Percentiles rank a stretch among this genome's conserved stretches.
These are phyloP conservation scores for Peterozyma xylosa DNA, from an alignment of 805 yeast genomes.

Conservation along the genomic window DNA sequence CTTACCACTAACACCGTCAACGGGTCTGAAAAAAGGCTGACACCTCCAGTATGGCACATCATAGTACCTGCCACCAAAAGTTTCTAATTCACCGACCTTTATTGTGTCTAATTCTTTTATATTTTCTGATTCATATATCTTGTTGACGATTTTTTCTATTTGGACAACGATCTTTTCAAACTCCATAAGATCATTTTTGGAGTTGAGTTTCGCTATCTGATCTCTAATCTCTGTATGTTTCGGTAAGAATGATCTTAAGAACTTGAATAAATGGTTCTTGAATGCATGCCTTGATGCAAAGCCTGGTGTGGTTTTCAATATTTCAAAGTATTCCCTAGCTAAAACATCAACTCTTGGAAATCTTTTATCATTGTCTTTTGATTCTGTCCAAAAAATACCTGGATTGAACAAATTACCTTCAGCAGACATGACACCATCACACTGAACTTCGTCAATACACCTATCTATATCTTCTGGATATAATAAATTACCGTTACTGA, in stretches of 20 bases:
- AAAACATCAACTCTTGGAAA: conserved; percentile 83
- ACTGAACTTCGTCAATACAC: conserved; percentile 53
- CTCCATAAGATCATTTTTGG: conserved; percentile 33
- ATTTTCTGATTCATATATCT: conserved; percentile 43
- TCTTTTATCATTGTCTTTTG: conserved; percentile 48
- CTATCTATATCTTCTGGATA: conserved; percentile 79
- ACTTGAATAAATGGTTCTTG: conserved; percentile 89
- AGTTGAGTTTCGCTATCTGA: conserved; percentile 47
- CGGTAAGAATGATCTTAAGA: conserved; percentile 73
- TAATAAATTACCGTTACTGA: conserved; percentile 91
- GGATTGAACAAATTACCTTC: conserved; percentile 95
- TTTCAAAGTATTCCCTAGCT: conserved; percentile 81
- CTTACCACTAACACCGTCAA: conserved; percentile 64
- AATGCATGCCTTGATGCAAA: conserved; percentile 74
- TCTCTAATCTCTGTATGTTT: conserved; percentile 74
- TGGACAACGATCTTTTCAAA: conserved; percentile 43
- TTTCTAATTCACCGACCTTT: conserved; percentile 32
- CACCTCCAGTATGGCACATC: conserved; percentile 92
- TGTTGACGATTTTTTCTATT: conserved; percentile 61
- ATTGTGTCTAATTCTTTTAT: conserved; percentile 52
- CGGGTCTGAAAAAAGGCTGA: conserved; percentile 90
- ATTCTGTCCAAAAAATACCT: conserved; percentile 66
- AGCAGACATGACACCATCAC: conserved; percentile 96
- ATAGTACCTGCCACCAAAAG: conserved; percentile 79
- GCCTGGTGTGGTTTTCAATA: conserved; percentile 54